Base-by-base conservation (phyloP, 1,139 yeast genomes). In the Suhomyces panamericanus region DNA sequence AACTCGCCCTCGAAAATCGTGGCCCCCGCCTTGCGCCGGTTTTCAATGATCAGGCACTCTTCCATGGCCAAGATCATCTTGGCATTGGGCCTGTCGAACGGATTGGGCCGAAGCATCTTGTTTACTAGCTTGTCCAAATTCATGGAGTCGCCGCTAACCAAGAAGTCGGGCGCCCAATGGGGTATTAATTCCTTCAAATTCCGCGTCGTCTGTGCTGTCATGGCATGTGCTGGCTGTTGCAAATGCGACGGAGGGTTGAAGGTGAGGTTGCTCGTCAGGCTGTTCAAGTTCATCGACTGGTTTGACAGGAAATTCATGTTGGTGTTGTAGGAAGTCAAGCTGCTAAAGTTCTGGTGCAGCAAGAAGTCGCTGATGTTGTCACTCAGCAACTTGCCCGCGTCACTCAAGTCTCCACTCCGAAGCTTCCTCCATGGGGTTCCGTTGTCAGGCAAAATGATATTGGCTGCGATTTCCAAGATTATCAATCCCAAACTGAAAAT, bases 341-440 rank as follows among this genome's bases (percentile, higher is more conserved):
- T 66, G 14, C 71, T 64, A 46, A 67, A 68, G 49, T 67, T 67
- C 43, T 69, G 67, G 54, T 72, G 72, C 44, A 67, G 70, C 49
- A 74, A 62, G 49, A 71, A 73, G 52, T 73, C 78, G 51, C 76
- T 70, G 38, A 75, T 68, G 49, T 74, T 74, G 53, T 74, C 80
- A 55, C 75, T 69, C 47, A 95, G 85, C 49, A 93, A 72, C 54
- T 84, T 80, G 0, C 99, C 99, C 0, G 98, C 98, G 65, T 93
- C 99, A 27, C 95, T 85, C 50, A 95, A 71, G 63, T 93, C 99
- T 1, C 99, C 99, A 39, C 96, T 87, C 52, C 99, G 77, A 51
- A 93, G 70, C 63, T 91, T 91, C 54, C 95, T 93, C 99, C 99
- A 93, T 31, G 96, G 95, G 9, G 90, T 80, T 6, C 99, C 99